phyloP scores from a whole-genome alignment of 208 protist genomes.

The Leishmania martiniquensis region DNA sequence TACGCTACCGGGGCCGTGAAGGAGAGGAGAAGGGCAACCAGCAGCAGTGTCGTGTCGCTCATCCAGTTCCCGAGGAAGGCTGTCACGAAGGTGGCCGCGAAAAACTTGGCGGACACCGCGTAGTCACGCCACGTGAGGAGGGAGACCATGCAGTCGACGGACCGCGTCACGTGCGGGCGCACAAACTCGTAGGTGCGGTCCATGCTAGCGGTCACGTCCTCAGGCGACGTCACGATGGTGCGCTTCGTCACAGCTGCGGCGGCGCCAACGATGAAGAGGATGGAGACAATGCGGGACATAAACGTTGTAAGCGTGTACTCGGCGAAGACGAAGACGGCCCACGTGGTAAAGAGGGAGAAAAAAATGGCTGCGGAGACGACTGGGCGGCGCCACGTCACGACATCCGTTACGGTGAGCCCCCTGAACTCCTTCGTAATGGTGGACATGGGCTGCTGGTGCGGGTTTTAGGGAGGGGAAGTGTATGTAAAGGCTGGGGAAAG shows the following conservation, averaged over 20 bases:
- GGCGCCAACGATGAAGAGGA: conserved; percentile 48
- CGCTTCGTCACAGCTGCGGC: conserved; percentile 39
- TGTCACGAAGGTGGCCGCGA: conserved; percentile 44
- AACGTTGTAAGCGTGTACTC: conserved; percentile 87
- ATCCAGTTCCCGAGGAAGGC: conserved; percentile 78
- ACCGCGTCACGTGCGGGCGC: conserved; percentile 40
- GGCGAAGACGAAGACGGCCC: conserved; percentile 65
- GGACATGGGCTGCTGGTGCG: conserved; percentile 16
- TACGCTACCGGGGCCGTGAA: conserved; percentile 73
- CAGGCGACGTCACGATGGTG: conserved; percentile 24
- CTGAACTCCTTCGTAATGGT: conserved; percentile 43
- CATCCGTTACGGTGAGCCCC: conserved; percentile 47
- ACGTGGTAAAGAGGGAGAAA: conserved; percentile 37
- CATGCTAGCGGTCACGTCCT: conserved; percentile 52
- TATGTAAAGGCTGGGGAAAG: too few relatives aligned
- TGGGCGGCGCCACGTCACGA: conserved; percentile 75
- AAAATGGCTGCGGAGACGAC: conserved; percentile 52
- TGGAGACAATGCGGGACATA: conserved; percentile 46
- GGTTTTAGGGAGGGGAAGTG: too few relatives aligned
- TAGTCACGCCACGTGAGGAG: conserved; percentile 75
- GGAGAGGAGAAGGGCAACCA: conserved; percentile 37
- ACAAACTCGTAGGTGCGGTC: conserved; percentile 55
- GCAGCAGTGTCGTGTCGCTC: conserved; percentile 61
- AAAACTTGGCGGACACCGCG: conserved; percentile 46
- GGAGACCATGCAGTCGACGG: conserved; percentile 29